These are phyloP conservation scores for Schizophyllum amplum DNA, from an alignment of 1,284 basidiomycete genomes.

Conservation along the genomic window DNA sequence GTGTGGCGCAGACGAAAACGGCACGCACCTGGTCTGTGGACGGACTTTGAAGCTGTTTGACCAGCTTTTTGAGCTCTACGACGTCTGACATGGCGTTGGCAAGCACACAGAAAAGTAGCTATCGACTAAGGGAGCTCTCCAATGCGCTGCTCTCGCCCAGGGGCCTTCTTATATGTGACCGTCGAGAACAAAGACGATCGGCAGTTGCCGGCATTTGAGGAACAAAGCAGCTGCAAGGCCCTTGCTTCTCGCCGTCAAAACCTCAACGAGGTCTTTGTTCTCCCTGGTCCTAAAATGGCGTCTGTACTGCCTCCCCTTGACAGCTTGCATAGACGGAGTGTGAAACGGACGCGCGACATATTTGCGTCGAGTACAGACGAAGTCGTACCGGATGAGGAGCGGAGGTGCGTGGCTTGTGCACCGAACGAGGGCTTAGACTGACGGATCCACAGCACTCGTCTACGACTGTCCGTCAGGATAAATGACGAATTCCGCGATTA, in stretches of 20 bases:
- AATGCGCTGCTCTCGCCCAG: not conserved
- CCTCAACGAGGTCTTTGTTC: not conserved
- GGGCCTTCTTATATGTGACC: not conserved
- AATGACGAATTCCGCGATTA: slow-evolving; percentile 83
- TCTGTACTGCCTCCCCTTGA: slow-evolving; percentile 61
- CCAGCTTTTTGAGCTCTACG: slow-evolving; percentile 70
- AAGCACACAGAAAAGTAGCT: not conserved
- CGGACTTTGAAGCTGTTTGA: slow-evolving; percentile 66
- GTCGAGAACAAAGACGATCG: not conserved
- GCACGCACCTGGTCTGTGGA: slow-evolving; percentile 53
- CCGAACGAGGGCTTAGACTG: not conserved
- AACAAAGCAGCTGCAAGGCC: not conserved
- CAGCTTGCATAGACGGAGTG: slow-evolving; percentile 48
- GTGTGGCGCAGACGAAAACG: slow-evolving; percentile 32
- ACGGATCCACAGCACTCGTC: slow-evolving; percentile 39
- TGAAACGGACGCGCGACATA: slow-evolving; percentile 61
- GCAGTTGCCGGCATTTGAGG: not conserved
- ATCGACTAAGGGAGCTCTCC: not conserved
- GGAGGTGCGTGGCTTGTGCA: slow-evolving; percentile 37
- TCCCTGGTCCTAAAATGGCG: slow-evolving; percentile 20
- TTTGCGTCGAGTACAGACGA: slow-evolving; percentile 61
- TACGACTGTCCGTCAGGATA: slow-evolving; percentile 70
- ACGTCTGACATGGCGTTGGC: slow-evolving; percentile 34
- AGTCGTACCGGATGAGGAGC: slow-evolving; percentile 56
- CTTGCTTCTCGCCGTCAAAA: not conserved